These are phyloP conservation scores for Penicillium lagena DNA, from an alignment of 495 filamentous ascomycete species.

Conservation along the genomic window DNA sequence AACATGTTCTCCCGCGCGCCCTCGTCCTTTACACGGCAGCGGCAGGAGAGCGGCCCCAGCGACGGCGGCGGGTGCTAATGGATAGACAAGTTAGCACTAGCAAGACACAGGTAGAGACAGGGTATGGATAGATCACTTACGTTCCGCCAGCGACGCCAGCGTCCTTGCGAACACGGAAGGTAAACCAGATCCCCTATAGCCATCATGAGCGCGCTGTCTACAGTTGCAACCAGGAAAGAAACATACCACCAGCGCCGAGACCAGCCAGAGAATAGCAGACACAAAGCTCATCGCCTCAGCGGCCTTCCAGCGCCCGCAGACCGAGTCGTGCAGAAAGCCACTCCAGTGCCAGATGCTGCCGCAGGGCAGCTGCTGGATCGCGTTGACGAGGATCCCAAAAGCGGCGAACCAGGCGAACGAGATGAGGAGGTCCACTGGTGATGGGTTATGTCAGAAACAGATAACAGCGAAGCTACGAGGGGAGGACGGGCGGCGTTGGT, in stretches of 20 bases:
- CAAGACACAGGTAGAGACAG: not conserved
- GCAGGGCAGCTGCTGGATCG: constrained; percentile 42
- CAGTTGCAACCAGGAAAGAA: not conserved
- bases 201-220: not conserved
- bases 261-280: constrained; percentile 61
- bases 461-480: too few species aligned
- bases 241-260: constrained; percentile 46
- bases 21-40: not conserved
- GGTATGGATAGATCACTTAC: not conserved
- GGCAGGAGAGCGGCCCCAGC: constrained; percentile 14
- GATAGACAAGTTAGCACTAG: constrained; percentile 1
- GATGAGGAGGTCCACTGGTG: constrained; percentile 49
- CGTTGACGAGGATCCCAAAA: constrained; percentile 57
- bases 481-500: not conserved
- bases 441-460: not conserved
- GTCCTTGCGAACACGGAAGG: constrained; percentile 24
- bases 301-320: constrained; percentile 59
- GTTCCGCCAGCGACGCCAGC: constrained; percentile 1
- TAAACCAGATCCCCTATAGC: constrained; percentile 35
- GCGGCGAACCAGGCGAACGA: constrained; percentile 57
- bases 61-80: constrained; percentile 6
- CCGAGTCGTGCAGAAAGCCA: constrained; percentile 22
- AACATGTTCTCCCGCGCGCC: too few species aligned
- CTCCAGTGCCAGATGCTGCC: constrained; percentile 49
- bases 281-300: constrained; percentile 62